Base-by-base conservation (phyloP, 2,329 filamentous ascomycete species). In the Gnomoniopsis sp. region DNA sequence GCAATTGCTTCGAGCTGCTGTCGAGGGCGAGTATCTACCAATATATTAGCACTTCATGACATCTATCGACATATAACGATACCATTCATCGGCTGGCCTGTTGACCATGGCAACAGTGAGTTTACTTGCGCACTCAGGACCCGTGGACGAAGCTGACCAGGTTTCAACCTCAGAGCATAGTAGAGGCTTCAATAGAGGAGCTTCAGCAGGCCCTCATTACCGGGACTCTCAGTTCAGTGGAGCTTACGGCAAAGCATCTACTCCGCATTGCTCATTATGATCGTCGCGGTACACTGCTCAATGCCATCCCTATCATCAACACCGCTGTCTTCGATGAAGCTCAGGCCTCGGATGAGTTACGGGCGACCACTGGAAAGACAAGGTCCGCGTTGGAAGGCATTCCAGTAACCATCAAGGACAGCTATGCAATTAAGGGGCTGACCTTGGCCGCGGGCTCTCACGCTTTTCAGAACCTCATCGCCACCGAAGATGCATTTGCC, bases 321-420 rank as follows among this genome's bases (percentile, higher is more conserved):
- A 66, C 69, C 2, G 64, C 69, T 21, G 74, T 76, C 4, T 76
- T 82, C 55, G 70, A 76, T 12, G 78, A 79, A 65, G 79, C 79
- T 11, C 66, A 68, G 3, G 75, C 74, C 4, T 79, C 79, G 2
- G 79, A 83, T 68, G 70, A 71, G 1, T 69, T 41, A 8, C 33
- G 17, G 75, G 12, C 71, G 79, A 44, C 72, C 72, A 65, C 69
- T 11, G 75, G 75, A 2, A 59, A 70, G 6, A 53, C 70, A 12
- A 60, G 63, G 3, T 69, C 77, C 2, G 71, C 71, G 0, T 70
- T 85, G 0, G 81, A 86, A 62, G 81, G 83, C 1, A 83, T 86
- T 7, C 81, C 82, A 0, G 85, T 76, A 59, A 82, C 81, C 0
- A 72, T 84, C 63, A 86, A 86, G 66, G 83, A 86, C 64, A 80